Base-by-base conservation (phyloP, 2,329 filamentous ascomycete species). In the Macrophomina phaseolina region DNA sequence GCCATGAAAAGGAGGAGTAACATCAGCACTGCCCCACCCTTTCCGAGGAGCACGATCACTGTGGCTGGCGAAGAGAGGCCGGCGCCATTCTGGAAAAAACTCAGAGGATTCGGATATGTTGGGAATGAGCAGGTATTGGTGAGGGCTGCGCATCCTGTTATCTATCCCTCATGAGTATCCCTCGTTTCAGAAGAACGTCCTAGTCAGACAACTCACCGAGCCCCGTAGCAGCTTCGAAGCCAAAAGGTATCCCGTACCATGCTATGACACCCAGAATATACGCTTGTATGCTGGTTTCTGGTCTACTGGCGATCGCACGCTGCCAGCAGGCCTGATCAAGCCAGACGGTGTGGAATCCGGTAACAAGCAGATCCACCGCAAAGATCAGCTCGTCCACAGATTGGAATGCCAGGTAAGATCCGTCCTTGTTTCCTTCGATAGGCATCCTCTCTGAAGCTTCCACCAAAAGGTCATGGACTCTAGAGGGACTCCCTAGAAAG, bases 391-490 rank as follows among this genome's bases (percentile, higher is more conserved):
- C 83, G 77, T 84, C 60, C 58, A 84, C 82, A 2, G 83, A 85
- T 0, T 81, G 85, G 83, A 88, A 84, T 0, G 86, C 87, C 61
- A 88, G 69, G 67, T 85, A 86, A 0, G 83, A 84, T 0, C 85
- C 85, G 23, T 80, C 72, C n/a, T 84, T 74, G 62, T 64, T 64
- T 1, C 45, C 48, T 14, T 23, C 32, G 16, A 64, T 64, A 2
- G 61, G 61, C 61, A 64, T 64, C 40, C 82, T 77, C 0, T 76
- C 75, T 4, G 75, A 72, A 0, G 80, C 81, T 0, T 83, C 81
- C 3, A 80, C 77, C 5, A 82, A 76, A 12, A 87, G 74, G 0
- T 86, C 77, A 5, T 86, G 82, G 48, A 81, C 88, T 2, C 38
- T 55, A 1, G 34, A 52, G 23, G 87, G 75, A 2, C 81, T 77